Evolutionary conservation across 208 protist genomes (phyloP), one percentile per base, ranked within the genome.

Genomic region (Leishmania turanica): DNA sequence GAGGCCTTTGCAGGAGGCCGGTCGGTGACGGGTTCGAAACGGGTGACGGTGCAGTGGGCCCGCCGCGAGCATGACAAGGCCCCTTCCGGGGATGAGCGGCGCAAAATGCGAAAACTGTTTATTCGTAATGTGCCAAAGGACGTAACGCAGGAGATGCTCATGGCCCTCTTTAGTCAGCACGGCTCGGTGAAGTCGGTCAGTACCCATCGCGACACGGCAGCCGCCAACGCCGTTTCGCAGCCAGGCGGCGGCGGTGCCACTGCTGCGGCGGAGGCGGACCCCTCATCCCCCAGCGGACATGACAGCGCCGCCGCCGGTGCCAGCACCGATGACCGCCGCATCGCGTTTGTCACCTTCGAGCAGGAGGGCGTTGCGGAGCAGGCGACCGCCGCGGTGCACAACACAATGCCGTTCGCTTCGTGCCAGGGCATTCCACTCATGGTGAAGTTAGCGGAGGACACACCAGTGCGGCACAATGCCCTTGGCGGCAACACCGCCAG

Each of bases 391-490:
- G 88, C 84, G 6, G 81, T 95, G 13, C 91, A 97, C 86, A 94
- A 95, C 87, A 95, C 91, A 37, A 84, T 87, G 71, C 93, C 93
- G 5, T 97, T 95, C 69, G 68, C 83, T 0, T 84, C 86, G 7
- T 95, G 93, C 79, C 83, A 89, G 17, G 83, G 81, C 40, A 85
- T 95, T 34, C 91, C 93, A 24, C 75, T 97, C 47, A 95, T 97
- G 93, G 88, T 95, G 75, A 97, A 97, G 73, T 83, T 96, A 2
- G 93, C 90, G 9, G 91, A 94, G 83, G 93, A 96, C 71, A 74
- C 76, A 3, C 89, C 91, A 3, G 60, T 81, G 24, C 84, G 84
- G 45, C 77, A 87, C 42, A 82, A 62, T 7, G 66, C 54, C 4
- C 74, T 56, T 37, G 37, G 9, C 45, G 51, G 40, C 56, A 51